Base-by-base conservation (phyloP, 805 yeast species). In the Metschnikowia kofuensis region DNA sequence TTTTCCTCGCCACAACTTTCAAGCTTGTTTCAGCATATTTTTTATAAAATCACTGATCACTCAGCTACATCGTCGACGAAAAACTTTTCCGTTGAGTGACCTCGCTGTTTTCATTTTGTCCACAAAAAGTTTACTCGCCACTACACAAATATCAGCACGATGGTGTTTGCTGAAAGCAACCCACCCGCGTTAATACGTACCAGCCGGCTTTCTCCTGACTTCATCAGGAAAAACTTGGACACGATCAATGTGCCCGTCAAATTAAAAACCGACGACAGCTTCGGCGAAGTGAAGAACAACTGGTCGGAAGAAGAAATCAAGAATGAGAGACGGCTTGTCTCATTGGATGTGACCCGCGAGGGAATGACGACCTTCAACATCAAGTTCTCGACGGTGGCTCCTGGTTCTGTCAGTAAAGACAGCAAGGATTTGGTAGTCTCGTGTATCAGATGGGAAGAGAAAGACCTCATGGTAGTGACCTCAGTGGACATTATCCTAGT, bases 401-500 rank as follows among this genome's bases (percentile, higher is more conserved):
- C 32, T 60, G 65, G 21, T 75, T 77, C 51, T 54, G 62, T 32
- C 67, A 78, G 2, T 67, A 70, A 38, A 42, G 63, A 38, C 63
- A 65, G 30, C 59, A 69, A 71, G 5, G 68, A 68, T 43, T 75
- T 80, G 7, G 77, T 80, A 14, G 72, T 83, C 15, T 75, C 82
- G 15, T 84, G 89, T 60, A 82, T 84, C 31, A 74, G 70, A 59
- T 82, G 86, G 83, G 64, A 67, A 37, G 80, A 76, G 41, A 65
- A 70, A 42, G 63, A 64, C 35, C 66, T 73, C 50, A 75, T 70
- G 59, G 80, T 73, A 47, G 82, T 83, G 30, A 84, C 89, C 0
- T 78, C 85, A 1, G 89, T 84, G 15, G 89, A 84, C 60, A 71
- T 84, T 38, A 79, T 84, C 14, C 61, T 72, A 16, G 62, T 84